phyloP scores from a whole-genome alignment of 306 rosid species.

The Cucumis melo region DNA sequence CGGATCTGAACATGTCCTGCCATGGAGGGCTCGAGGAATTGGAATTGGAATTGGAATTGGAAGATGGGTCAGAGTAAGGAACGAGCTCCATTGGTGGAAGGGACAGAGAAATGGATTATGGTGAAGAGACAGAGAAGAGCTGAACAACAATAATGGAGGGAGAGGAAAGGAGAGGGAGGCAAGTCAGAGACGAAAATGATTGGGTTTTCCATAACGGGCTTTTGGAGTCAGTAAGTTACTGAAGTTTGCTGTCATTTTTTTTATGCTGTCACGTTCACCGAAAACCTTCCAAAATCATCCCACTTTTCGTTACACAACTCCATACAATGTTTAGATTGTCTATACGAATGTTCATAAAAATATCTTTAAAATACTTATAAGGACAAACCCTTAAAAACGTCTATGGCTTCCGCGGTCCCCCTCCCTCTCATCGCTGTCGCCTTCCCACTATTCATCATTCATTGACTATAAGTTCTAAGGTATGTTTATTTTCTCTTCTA shows the following conservation, averaged over 20 bases:
- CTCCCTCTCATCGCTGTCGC: too few relatives aligned
- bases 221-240: not conserved
- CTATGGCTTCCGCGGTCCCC: too few relatives aligned
- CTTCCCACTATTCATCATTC: too few relatives aligned
- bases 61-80: conserved; percentile 46
- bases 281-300: not conserved
- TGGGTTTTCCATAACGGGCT: not conserved
- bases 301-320: not conserved
- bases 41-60: conserved; percentile 15
- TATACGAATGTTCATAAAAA: too few relatives aligned
- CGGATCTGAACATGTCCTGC: conserved; percentile 97
- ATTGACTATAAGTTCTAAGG: too few relatives aligned
- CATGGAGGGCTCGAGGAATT: conserved; percentile 46
- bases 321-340: too few relatives aligned
- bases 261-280: not conserved
- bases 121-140: not conserved
- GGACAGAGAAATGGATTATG: too few relatives aligned
- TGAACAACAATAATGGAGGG: not conserved
- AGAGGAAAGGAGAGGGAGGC: not conserved
- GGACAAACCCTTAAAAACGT: too few relatives aligned
- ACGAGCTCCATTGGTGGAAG: conserved; percentile 42
- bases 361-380: too few relatives aligned
- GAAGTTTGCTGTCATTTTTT: not conserved
- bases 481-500: too few relatives aligned
- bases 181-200: not conserved